phyloP scores from a whole-genome alignment of 768 basidiomycete genomes.

The Termitomyces sp. region DNA sequence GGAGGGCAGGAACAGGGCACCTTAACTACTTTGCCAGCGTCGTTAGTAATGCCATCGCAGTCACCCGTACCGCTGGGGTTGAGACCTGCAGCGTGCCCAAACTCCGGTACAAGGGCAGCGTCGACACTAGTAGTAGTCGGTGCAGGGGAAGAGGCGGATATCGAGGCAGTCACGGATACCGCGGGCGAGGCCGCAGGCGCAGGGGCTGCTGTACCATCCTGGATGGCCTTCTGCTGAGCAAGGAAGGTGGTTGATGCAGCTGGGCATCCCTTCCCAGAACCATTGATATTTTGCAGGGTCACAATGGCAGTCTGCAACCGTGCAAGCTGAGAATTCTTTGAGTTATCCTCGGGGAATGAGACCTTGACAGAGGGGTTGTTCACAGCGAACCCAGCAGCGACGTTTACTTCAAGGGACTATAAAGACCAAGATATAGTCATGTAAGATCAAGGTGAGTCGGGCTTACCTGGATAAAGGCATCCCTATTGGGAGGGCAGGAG shows the following conservation, averaged over 20 bases:
- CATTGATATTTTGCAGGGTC: constrained; percentile 68
- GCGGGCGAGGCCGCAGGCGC: constrained; percentile 13
- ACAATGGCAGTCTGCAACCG: constrained; percentile 57
- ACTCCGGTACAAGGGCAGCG: constrained; percentile 50
- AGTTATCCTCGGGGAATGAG: constrained; percentile 60
- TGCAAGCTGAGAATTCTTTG: constrained; percentile 43
- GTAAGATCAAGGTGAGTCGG: constrained; percentile 16
- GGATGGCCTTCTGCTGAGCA: constrained; percentile 36
- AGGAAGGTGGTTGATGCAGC: constrained; percentile 58
- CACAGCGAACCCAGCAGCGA: constrained; percentile 54
- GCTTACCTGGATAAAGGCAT: constrained; percentile 43
- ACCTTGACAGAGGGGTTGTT: constrained; percentile 62
- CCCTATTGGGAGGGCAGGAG: constrained; percentile 54
- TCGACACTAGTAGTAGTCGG: constrained; percentile 37
- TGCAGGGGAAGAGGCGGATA: constrained; percentile 15
- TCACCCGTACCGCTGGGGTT: constrained; percentile 71
- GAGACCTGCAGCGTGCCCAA: constrained; percentile 49
- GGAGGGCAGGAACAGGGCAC: constrained; percentile 71
- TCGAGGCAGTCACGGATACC: constrained; percentile 18
- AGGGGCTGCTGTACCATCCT: constrained; percentile 23
- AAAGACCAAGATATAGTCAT: background rate
- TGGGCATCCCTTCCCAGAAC: constrained; percentile 65
- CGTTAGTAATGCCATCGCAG: constrained; percentile 58
- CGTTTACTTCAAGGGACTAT: constrained; percentile 45
- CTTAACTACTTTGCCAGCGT: constrained; percentile 48